A percentile compares a stretch with the other conserved stretches of the same genome.
Evolutionary conservation across 108 stramenopile species (phyloP).

Genomic region (Craspedostauros australis): DNA sequence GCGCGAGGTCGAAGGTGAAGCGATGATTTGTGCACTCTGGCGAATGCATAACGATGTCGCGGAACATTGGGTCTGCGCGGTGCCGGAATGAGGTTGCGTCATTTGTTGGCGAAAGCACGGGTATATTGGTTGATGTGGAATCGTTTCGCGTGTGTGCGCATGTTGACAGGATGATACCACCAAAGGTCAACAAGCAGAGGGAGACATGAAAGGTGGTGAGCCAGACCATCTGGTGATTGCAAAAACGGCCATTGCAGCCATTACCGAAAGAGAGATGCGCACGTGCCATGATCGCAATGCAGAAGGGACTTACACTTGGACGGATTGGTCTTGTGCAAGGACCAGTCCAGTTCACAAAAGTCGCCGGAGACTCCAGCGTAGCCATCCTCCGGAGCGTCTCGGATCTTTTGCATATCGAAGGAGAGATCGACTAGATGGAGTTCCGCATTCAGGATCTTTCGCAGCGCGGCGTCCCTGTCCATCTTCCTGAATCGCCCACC

Average conservation of each 20-base stretch:
- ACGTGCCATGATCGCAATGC: neutral
- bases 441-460: conserved; percentile 18
- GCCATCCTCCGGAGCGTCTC: conserved; percentile 1
- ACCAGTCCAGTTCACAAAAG: conserved; percentile 67
- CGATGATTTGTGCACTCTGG: conserved; percentile 23
- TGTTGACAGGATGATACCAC: neutral
- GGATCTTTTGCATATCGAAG: conserved; percentile 7
- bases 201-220: neutral
- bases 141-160: too few species aligned
- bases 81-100: neutral
- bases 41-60: conserved; percentile 44
- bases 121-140: too few species aligned
- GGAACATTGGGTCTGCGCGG: conserved; percentile 64
- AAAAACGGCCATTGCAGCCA: neutral
- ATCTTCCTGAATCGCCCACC: conserved; percentile 2
- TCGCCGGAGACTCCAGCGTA: conserved; percentile 43
- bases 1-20: conserved; percentile 43
- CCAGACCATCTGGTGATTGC: neutral
- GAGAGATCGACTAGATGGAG: conserved; percentile 16
- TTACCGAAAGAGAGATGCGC: neutral
- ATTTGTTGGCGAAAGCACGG: too few species aligned
- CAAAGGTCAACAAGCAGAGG: neutral
- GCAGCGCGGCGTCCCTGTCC: conserved; percentile 1
- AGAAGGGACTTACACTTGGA: conserved; percentile 24
- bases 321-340: conserved; percentile 58